A percentile compares a stretch with the other conserved stretches of the same genome.
Conservation (phyloP, 768 basidiomycete species). For the Omphalotus guepiniiformis region DNA sequence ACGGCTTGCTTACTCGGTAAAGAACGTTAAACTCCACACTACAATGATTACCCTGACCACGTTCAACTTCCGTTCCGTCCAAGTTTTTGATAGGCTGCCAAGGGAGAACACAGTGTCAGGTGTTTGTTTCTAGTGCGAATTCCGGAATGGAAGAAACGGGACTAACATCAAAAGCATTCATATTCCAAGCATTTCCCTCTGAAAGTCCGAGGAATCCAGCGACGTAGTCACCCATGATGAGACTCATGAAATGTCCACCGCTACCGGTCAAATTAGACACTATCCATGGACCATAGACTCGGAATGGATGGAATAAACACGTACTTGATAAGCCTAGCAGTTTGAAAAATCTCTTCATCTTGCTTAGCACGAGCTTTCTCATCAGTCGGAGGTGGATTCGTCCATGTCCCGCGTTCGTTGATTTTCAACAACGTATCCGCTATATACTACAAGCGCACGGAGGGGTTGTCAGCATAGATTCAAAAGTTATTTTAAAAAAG, state of each 20-base stretch:
- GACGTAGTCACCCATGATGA: slow-evolving; percentile 57
- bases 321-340: slow-evolving; percentile 21
- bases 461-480: neutral
- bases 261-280: slow-evolving; percentile 18
- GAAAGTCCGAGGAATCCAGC: slow-evolving; percentile 52
- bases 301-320: neutral
- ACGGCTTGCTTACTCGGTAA: slow-evolving; percentile 30
- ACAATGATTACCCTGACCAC: slow-evolving; percentile 62
- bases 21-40: slow-evolving; percentile 67
- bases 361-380: neutral
- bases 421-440: slow-evolving; percentile 63
- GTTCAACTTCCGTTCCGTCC: slow-evolving; percentile 28
- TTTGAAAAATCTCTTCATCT: slow-evolving; percentile 26
- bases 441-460: slow-evolving; percentile 47
- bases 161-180: slow-evolving; percentile 44
- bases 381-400: slow-evolving; percentile 15
- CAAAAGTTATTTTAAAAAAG: too few relatives aligned
- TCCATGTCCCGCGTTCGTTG: slow-evolving; percentile 52
- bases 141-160: slow-evolving; percentile 8
- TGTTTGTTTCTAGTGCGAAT: too few relatives aligned
- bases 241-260: slow-evolving; percentile 51
- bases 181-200: slow-evolving; percentile 50
- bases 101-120: slow-evolving; percentile 13
- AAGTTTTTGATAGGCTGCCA: slow-evolving; percentile 31
- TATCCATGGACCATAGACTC: neutral